phyloP scores from a whole-genome alignment of 345 rosid genomes.

The Syzygium aqueum region DNA sequence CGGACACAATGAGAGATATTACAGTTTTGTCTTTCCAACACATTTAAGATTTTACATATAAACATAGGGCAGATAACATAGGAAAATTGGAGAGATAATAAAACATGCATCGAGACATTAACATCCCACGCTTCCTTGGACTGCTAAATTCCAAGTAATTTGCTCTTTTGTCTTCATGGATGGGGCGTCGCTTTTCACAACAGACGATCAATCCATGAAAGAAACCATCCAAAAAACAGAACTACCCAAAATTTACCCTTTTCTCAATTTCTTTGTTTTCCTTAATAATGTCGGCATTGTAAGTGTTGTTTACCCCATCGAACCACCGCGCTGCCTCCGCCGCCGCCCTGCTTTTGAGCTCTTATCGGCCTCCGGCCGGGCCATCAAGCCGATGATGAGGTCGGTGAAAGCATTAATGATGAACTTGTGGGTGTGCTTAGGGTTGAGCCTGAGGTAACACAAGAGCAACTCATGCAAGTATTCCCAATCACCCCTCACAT shows the following conservation, averaged over 20 bases:
- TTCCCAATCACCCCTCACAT: conserved; percentile 45
- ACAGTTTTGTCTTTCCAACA: not conserved
- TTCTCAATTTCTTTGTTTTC: not conserved
- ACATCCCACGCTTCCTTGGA: conserved; percentile 24
- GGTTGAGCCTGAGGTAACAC: conserved; percentile 68
- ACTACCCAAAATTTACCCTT: not conserved
- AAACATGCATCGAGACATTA: conserved; percentile 19
- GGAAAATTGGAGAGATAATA: not conserved
- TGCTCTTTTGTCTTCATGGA: conserved; percentile 3
- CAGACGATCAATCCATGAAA: not conserved
- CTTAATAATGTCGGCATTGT: not conserved
- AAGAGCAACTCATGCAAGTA: conserved; percentile 63
- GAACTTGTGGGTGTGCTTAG: conserved; percentile 54
- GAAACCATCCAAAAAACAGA: not conserved
- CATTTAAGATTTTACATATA: not conserved
- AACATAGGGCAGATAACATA: not conserved
- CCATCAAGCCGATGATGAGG: conserved; percentile 22
- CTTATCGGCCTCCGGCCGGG: not conserved
- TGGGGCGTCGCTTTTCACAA: not conserved
- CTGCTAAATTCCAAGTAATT: conserved; percentile 4
- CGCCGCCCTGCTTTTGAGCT: not conserved
- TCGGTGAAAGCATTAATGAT: conserved; percentile 79
- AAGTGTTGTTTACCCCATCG: not conserved
- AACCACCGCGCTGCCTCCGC: not conserved
- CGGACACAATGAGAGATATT: not conserved